Evolutionary conservation across 2,329 filamentous ascomycete genomes (phyloP).

Genomic region (Aspergillus transmontanensis): DNA sequence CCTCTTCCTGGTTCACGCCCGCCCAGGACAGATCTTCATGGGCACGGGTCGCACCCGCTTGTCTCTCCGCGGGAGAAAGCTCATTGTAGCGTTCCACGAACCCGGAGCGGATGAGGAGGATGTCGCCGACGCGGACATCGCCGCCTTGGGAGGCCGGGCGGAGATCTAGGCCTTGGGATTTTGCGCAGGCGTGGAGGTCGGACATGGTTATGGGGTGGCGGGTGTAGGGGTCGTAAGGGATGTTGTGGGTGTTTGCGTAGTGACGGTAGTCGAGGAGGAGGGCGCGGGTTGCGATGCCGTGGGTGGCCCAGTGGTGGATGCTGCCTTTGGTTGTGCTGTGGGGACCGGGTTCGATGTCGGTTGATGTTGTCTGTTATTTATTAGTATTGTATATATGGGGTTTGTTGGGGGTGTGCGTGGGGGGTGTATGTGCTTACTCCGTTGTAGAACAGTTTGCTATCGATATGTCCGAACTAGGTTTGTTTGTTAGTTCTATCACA

Average conservation of each 20-base stretch:
- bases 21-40: constrained; percentile 49
- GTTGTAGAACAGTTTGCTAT: constrained; percentile 44
- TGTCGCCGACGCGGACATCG: constrained; percentile 62
- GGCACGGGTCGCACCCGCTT: constrained; percentile 32
- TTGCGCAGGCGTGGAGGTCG: constrained; percentile 62
- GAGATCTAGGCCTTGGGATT: constrained; percentile 64
- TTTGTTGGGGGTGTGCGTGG: neutral
- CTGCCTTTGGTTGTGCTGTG: constrained; percentile 42
- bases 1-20: constrained; percentile 56
- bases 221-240: constrained; percentile 55
- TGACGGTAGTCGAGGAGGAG: constrained; percentile 46
- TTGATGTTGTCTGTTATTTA: constrained; percentile 31
- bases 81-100: constrained; percentile 61
- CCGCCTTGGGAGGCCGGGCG: constrained; percentile 56
- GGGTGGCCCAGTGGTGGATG: constrained; percentile 46
- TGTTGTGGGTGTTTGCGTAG: constrained; percentile 55
- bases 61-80: constrained; percentile 40
- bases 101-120: constrained; percentile 67
- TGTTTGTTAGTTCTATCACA: neutral
- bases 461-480: constrained; percentile 40
- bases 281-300: constrained; percentile 47
- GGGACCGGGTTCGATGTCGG: constrained; percentile 35
- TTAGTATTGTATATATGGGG: neutral
- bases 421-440: constrained; percentile 29
- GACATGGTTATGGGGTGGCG: constrained; percentile 56